These are phyloP conservation scores for Euptelea pleiosperma DNA, from an alignment of 164 flowering plant genomes.

Conservation along the genomic window DNA sequence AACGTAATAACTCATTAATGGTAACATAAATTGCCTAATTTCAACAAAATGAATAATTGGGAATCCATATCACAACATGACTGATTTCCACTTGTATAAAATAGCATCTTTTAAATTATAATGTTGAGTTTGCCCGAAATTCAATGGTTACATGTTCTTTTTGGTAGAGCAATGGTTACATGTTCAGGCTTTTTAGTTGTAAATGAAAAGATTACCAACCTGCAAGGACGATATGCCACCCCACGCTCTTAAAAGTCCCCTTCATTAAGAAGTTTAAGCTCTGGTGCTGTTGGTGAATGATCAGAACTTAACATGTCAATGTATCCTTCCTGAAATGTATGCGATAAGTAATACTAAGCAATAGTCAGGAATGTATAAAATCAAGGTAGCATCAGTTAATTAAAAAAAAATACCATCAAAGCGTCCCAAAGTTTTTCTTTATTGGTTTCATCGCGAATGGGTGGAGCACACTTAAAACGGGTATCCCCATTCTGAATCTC, in stretches of 20 bases:
- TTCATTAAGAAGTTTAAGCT: slow-evolving; percentile 67
- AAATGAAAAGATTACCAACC: slow-evolving; percentile 36
- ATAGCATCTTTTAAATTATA: too few relatives aligned
- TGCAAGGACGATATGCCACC: slow-evolving; percentile 98
- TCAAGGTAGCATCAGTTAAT: background rate
- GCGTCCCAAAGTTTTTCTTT: slow-evolving; percentile 80
- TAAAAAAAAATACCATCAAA: slow-evolving; percentile 50
- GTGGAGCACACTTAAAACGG: slow-evolving; percentile 94
- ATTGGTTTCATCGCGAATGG: slow-evolving; percentile 79
- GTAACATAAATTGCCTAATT: too few relatives aligned
- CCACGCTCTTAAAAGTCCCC: slow-evolving; percentile 97
- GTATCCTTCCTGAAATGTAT: slow-evolving; percentile 59
- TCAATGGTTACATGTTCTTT: too few relatives aligned
- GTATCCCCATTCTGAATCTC: slow-evolving; percentile 94
- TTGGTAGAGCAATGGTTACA: too few relatives aligned
- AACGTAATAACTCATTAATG: too few relatives aligned
- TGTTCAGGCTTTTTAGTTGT: too few relatives aligned
- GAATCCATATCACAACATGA: too few relatives aligned
- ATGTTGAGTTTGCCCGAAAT: too few relatives aligned
- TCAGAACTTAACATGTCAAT: slow-evolving; percentile 96
- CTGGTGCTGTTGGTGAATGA: slow-evolving; percentile 88
- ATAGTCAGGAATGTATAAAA: background rate
- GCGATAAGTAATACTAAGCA: slow-evolving; percentile 1
- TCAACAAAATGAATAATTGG: too few relatives aligned
- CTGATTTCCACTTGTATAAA: too few relatives aligned